phyloP scores from a whole-genome alignment of 805 yeast species.

The Cyberlindnera mycetangii region DNA sequence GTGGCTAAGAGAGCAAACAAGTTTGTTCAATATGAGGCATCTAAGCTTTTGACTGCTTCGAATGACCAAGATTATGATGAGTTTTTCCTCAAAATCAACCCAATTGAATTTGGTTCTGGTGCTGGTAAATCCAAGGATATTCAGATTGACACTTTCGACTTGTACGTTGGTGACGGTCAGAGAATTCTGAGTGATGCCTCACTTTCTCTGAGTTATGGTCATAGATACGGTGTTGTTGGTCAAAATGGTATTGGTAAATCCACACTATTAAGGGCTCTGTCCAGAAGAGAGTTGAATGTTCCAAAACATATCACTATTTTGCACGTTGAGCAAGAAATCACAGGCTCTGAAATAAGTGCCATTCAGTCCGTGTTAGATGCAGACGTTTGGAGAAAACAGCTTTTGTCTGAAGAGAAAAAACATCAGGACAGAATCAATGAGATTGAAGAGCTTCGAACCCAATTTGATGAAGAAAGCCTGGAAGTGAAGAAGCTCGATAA shows the following conservation, averaged over 20 bases:
- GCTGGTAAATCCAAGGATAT: constrained; percentile 98
- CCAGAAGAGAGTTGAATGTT: constrained; percentile 89
- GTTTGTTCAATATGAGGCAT: constrained; percentile 90
- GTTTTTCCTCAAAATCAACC: constrained; percentile 92
- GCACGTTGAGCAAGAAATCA: constrained; percentile 96
- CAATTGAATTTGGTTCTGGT: constrained; percentile 81
- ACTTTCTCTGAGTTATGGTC: constrained; percentile 84
- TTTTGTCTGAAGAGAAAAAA: constrained; percentile 71
- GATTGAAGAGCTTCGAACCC: constrained; percentile 63
- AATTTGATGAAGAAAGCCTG: constrained; percentile 72
- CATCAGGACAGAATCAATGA: constrained; percentile 72
- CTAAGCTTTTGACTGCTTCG: constrained; percentile 69
- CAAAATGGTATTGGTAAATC: constrained; percentile 99
- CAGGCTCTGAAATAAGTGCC: constrained; percentile 90
- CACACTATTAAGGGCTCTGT: constrained; percentile 83
- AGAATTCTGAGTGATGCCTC: constrained; percentile 88
- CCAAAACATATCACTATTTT: constrained; percentile 94
- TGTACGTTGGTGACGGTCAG: constrained; percentile 94
- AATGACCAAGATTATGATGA: constrained; percentile 83
- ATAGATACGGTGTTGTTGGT: constrained; percentile 96
- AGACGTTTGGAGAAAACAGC: constrained; percentile 96
- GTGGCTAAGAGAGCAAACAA: constrained; percentile 84
- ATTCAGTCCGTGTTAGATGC: constrained; percentile 97
- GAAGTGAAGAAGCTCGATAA: constrained; percentile 80
- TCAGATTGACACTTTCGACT: constrained; percentile 86